Base-by-base conservation (phyloP, 2,329 filamentous ascomycete species). In the Clonostachys rhizophaga region DNA sequence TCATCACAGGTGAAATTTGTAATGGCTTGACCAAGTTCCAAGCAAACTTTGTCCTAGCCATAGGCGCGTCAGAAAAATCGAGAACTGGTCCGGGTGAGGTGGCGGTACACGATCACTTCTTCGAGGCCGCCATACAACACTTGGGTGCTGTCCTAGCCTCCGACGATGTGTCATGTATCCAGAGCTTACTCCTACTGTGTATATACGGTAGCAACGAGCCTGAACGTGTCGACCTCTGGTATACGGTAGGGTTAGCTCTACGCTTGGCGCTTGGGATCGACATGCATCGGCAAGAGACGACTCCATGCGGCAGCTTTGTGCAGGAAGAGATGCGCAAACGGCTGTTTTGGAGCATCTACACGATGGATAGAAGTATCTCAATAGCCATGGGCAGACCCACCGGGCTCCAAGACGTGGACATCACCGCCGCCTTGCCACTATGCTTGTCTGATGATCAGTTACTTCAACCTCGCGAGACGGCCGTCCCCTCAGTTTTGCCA, bases 331-430 rank as follows among this genome's bases (percentile, higher is more conserved):
- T 61, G 51, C 40, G 44, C 34, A 58, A 60, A 17, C 53, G 60
- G 4, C 44, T 63, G 2, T 62, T 59, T 48, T 64, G 61, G 61
- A 56, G 57, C 37, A 49, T 60, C 8, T 60, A 60, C 35, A 48
- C 49, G n/a, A 57, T 56, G 46, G 50, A 58, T 5, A 49, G 58
- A 24, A 56, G 50, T 17, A 58, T 60, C 37, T 55, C 53, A 2
- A 56, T 60, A 36, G 54, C 57, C 33, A 52, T 59, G 45, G 54
- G 58, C 17, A 48, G 54, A 5, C 58, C 59, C 0, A 44, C 58
- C 4, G 54, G 50, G 1, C 58, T 58, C 11, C 52, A 55, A 24
- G 55, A 58, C 18, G 40, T 52, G 3, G 56, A 60, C 14, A 57
- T 61, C 6, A 55, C 49, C 2, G 50, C 54, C n/a, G 52, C 54